Evolutionary conservation across 192 early-diverging fungal genomes (phyloP).

Genomic region (Umbelopsis vinacea): DNA sequence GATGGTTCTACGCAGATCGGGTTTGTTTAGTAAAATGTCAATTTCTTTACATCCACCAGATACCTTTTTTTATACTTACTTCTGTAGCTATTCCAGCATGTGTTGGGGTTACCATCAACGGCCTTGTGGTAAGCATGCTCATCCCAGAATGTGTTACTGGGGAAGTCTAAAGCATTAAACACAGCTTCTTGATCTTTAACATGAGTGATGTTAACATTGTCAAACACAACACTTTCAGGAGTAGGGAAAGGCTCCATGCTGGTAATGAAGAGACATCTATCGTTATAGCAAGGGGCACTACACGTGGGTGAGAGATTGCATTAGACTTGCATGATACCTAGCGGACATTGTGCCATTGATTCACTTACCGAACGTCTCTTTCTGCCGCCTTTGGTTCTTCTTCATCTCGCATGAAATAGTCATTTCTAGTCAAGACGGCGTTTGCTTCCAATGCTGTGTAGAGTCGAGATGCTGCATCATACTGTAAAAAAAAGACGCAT

Average conservation of each 20-base stretch:
- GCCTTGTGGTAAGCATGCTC: constrained; percentile 51
- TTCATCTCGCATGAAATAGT: constrained; percentile 50
- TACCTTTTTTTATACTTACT: constrained; percentile 21
- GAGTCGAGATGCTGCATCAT: constrained; percentile 55
- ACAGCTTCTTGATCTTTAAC: constrained; percentile 46
- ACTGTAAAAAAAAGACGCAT: constrained; percentile 29
- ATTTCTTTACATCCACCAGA: background rate
- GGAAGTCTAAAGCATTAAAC: constrained; percentile 48
- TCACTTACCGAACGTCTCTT: constrained; percentile 45
- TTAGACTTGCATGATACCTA: background rate
- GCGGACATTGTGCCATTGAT: too few species aligned
- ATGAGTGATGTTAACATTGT: constrained; percentile 39
- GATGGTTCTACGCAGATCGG: constrained; percentile 37
- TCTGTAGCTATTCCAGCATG: constrained; percentile 58
- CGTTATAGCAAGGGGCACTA: constrained; percentile 56
- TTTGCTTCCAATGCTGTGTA: constrained; percentile 48
- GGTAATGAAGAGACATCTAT: constrained; percentile 58
- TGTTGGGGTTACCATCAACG: constrained; percentile 49
- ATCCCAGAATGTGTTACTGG: constrained; percentile 43
- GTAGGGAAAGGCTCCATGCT: constrained; percentile 54
- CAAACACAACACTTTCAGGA: constrained; percentile 42
- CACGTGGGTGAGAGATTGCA: background rate
- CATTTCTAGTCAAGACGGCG: constrained; percentile 40
- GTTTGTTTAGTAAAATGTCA: background rate
- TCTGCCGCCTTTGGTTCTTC: constrained; percentile 47